phyloP scores from a whole-genome alignment of 441 rosid genomes.

The Adansonia madagascariensis region DNA sequence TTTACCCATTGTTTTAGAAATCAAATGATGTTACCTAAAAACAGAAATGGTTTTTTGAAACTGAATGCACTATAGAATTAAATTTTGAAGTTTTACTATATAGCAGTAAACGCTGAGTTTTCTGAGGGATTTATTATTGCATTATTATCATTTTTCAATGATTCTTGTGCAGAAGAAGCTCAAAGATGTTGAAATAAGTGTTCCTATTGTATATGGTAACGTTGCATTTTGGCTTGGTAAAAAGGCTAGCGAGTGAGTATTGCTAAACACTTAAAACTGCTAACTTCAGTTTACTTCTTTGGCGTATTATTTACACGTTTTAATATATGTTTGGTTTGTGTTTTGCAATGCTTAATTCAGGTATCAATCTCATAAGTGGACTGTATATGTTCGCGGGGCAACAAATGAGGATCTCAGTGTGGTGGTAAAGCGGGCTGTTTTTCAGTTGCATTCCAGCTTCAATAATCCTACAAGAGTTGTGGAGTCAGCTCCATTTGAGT shows the following conservation, averaged over 20 bases:
- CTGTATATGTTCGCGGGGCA: constrained; percentile 63
- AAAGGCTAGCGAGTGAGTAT: constrained; percentile 64
- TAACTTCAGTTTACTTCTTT: constrained; percentile 11
- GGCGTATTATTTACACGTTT: constrained; percentile 4
- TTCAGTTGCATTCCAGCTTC: constrained; percentile 66
- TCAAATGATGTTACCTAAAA: constrained; percentile 2
- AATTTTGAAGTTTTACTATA: not conserved
- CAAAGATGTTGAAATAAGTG: constrained; percentile 57
- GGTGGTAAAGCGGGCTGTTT: constrained; percentile 51
- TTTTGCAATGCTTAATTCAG: constrained; percentile 35
- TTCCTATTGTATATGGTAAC: constrained; percentile 61
- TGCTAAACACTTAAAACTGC: constrained; percentile 16
- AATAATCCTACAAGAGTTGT: constrained; percentile 58
- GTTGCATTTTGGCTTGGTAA: constrained; percentile 63
- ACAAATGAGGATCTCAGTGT: constrained; percentile 57
- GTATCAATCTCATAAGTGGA: constrained; percentile 64
- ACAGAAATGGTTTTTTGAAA: not conserved
- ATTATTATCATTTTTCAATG: not conserved
- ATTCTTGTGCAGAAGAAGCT: constrained; percentile 51
- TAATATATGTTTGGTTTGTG: not conserved
- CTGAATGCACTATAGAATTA: not conserved
- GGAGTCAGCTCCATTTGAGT: constrained; percentile 59
- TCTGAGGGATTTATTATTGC: not conserved
- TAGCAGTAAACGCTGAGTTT: constrained; percentile 9
- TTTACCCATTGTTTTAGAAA: not conserved